Percentiles rank a stretch among this genome's conserved stretches.
Evolutionary conservation across 495 filamentous ascomycete genomes (phyloP).

Genomic region (Echria macrotheca): DNA sequence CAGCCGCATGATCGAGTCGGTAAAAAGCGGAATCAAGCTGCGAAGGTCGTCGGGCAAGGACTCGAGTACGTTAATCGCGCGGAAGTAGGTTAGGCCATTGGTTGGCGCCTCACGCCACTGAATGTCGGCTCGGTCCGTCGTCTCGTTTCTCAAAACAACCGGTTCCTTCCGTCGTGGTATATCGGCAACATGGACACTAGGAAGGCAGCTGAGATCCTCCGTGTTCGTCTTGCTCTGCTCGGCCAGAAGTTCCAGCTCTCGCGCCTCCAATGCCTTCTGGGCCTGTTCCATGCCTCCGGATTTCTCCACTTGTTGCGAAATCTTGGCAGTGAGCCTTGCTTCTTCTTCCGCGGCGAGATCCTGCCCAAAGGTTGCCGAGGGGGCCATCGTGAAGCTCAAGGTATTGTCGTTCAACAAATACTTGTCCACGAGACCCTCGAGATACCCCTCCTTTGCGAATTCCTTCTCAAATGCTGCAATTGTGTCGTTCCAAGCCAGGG

Average conservation of each 20-base stretch:
- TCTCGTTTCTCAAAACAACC: constrained; percentile 61
- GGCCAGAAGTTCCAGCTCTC: constrained; percentile 73
- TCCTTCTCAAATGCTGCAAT: constrained; percentile 71
- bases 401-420: constrained; percentile 83
- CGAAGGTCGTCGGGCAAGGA: constrained; percentile 81
- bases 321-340: constrained; percentile 60
- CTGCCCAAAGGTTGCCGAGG: constrained; percentile 63
- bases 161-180: constrained; percentile 74
- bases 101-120: constrained; percentile 91
- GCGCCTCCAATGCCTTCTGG: constrained; percentile 58
- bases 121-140: constrained; percentile 61
- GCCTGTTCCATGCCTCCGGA: constrained; percentile 69
- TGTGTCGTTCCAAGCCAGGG: constrained; percentile 83
- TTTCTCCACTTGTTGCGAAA: constrained; percentile 59
- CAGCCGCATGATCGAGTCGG: constrained; percentile 84
- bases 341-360: constrained; percentile 76
- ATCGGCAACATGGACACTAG: constrained; percentile 79
- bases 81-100: constrained; percentile 94
- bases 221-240: constrained; percentile 78
- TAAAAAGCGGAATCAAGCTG: constrained; percentile 81
- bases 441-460: constrained; percentile 66
- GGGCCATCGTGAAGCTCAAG: constrained; percentile 91
- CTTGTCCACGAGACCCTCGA: constrained; percentile 81
- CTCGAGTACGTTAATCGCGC: constrained; percentile 73
- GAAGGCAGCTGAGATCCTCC: constrained; percentile 80